A percentile compares a stretch with the other conserved stretches of the same genome.
These are phyloP conservation scores for Backusella liffmaniae DNA, from an alignment of 192 early-diverging fungal species.

Conservation along the genomic window DNA sequence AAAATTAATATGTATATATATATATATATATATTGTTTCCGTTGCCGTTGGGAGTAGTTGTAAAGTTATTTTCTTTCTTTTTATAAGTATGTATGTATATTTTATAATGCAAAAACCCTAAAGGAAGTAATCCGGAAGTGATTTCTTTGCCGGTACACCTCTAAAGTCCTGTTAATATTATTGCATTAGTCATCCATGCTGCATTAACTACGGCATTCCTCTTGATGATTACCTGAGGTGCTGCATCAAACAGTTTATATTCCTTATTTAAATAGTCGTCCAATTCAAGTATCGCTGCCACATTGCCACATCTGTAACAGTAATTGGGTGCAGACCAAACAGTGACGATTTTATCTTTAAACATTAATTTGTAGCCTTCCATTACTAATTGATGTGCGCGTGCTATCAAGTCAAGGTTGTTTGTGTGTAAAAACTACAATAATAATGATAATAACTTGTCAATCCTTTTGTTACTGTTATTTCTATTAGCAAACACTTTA, in stretches of 20 bases:
- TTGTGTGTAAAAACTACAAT: constrained; percentile 71
- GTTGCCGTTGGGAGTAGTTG: neutral
- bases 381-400: constrained; percentile 97
- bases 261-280: constrained; percentile 85
- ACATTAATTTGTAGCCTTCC: constrained; percentile 98
- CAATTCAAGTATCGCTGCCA: constrained; percentile 94
- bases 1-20: neutral
- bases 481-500: constrained; percentile 34
- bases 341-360: constrained; percentile 93
- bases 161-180: constrained; percentile 64
- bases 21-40: neutral
- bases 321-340: constrained; percentile 99
- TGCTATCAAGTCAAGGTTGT: constrained; percentile 85
- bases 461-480: constrained; percentile 7
- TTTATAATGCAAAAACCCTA: constrained; percentile 40
- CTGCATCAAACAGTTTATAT: constrained; percentile 94
- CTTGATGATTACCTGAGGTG: constrained; percentile 63
- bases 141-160: constrained; percentile 78
- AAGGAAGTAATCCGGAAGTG: constrained; percentile 93
- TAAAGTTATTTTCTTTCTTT: neutral
- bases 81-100: constrained; percentile 6
- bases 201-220: neutral
- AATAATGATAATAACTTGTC: neutral
- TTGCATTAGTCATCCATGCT: neutral
- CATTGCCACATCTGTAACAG: constrained; percentile 98